Base-by-base conservation (phyloP, 352 stramenopile genomes). In the Detonula confervacea region DNA sequence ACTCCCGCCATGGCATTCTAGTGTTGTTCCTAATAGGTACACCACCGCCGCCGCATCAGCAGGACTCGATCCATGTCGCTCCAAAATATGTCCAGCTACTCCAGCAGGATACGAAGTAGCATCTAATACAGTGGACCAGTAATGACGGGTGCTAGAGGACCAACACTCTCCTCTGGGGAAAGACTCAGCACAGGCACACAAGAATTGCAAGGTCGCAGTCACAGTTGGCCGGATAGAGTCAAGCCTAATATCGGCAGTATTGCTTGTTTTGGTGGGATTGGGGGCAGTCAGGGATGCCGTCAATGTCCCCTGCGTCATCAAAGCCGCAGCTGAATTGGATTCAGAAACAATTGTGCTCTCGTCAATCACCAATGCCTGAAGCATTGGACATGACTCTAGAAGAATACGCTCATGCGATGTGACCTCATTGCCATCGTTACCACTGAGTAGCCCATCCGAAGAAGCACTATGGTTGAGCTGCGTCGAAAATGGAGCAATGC, bases 101-200 rank as follows among this genome's bases (percentile, higher is more conserved):
- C 52, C 56, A 44, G 55, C 73, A 20, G 57, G 66, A 59, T 86
- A 82, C n/a, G 37, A 51, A 37, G 57, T 60, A 24, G 84, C 46
- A 22, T 84, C 75, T 20, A 83, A 56, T 33, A 82, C 49, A 20
- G 61, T 77, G 14, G 83, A 81, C 78, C 82, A 91, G 49, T 79
- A 47, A 35, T 55, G 55, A 20, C 68, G 60, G 37, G 83, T 51
- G 70, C 60, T 84, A 22, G 79, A 91, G 47, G 83, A 67, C 87
- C 87, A 94, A 60, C 89, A 93, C 60, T 89, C 77, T 22, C 89
- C 89, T 20, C 74, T 46, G 44, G 87, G 89, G 67, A 91, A 94
- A 5, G 71, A 52, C 81, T 94, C 87, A 8, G 67, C 72, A 73
- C 77, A 88, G 33, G 84, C 81, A 30, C 71, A 81, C 60, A 94